Percentiles rank a stretch among this genome's conserved stretches.
phyloP scores from a whole-genome alignment of 2,329 filamentous ascomycete genomes.

The Colletotrichum sp. region DNA sequence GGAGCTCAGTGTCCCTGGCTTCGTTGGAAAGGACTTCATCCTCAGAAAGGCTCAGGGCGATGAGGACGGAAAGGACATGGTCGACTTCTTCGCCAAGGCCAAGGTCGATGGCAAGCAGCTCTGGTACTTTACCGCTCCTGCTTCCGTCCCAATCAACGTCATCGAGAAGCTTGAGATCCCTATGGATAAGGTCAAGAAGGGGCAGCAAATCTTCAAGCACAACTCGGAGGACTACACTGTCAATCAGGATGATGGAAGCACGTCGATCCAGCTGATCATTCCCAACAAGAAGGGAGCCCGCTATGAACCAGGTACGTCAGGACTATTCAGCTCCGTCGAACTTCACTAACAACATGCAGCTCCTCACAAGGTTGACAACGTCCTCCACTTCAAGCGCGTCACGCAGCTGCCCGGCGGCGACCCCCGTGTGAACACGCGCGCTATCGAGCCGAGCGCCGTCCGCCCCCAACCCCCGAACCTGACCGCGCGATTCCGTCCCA shows the following conservation, averaged over 20 bases:
- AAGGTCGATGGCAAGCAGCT: constrained; percentile 74
- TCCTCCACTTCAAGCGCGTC: constrained; percentile 69
- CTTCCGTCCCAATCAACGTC: constrained; percentile 70
- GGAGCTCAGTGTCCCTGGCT: constrained; percentile 41
- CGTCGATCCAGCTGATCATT: constrained; percentile 64
- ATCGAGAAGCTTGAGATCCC: constrained; percentile 69
- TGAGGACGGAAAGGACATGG: constrained; percentile 50
- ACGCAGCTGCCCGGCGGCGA: constrained; percentile 56
- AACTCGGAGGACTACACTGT: constrained; percentile 68
- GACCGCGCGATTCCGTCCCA: constrained; percentile 70
- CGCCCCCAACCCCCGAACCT: constrained; percentile 72
- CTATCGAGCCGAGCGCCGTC: constrained; percentile 49
- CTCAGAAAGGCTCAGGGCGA: constrained; percentile 52
- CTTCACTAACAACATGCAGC: constrained; percentile 22
- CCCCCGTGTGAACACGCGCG: constrained; percentile 37
- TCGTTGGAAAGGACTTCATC: constrained; percentile 57
- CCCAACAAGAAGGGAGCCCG: constrained; percentile 59
- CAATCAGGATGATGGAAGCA: constrained; percentile 49
- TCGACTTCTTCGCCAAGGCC: constrained; percentile 61
- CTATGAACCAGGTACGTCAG: constrained; percentile 57
- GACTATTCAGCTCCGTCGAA: not conserved
- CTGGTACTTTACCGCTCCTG: constrained; percentile 81
- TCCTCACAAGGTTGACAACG: constrained; percentile 55
- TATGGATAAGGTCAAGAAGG: constrained; percentile 57
- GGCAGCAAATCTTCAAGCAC: constrained; percentile 63